phyloP scores from a whole-genome alignment of 306 rosid species.

The Spatholobus suberectus region DNA sequence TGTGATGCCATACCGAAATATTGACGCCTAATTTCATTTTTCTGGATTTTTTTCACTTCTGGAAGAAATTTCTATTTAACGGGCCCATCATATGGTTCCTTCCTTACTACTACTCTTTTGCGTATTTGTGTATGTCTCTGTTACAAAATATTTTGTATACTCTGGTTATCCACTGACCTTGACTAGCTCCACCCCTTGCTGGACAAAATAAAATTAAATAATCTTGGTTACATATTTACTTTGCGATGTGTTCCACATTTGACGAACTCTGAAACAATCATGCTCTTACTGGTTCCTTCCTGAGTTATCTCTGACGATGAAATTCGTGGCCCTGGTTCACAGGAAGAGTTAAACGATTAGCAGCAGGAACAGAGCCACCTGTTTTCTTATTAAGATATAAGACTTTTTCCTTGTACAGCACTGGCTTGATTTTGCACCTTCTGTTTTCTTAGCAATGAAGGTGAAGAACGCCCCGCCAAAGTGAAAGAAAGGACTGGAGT shows the following conservation, averaged over 20 bases:
- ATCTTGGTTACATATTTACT: background rate
- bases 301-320: background rate
- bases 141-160: background rate
- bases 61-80: background rate
- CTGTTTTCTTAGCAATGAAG: background rate
- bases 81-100: no score
- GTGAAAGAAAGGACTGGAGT: background rate
- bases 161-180: constrained; percentile 30
- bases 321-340: constrained; percentile 1
- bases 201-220: background rate
- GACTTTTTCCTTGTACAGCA: background rate
- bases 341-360: constrained; percentile 23
- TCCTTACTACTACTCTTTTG: background rate
- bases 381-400: background rate
- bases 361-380: background rate
- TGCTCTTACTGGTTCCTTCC: background rate
- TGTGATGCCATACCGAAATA: no score
- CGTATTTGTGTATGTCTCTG: background rate
- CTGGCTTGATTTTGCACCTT: constrained; percentile 3
- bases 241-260: background rate
- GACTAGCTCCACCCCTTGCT: background rate
- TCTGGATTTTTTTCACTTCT: background rate
- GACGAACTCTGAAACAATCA: background rate
- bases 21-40: background rate
- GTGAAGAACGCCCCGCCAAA: no score